Base-by-base conservation (phyloP, 2,329 filamentous ascomycete genomes). In the Beauveria australis region DNA sequence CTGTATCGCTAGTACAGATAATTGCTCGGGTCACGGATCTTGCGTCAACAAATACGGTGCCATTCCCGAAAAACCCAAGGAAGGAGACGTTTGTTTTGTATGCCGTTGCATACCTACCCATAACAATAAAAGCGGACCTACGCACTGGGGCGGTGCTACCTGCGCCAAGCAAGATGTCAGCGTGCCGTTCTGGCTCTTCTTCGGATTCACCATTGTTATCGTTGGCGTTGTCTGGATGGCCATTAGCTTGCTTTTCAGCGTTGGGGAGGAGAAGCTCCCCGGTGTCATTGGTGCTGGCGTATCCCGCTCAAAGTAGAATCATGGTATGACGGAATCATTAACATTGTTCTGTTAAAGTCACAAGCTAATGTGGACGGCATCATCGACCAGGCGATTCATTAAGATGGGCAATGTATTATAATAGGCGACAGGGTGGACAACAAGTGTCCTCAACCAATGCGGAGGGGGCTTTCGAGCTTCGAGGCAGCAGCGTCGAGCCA, bases 261-360 rank as follows among this genome's bases (percentile, higher is more conserved):
- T 97, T 69, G 94, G 93, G 40, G 84, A 89, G 72, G 87, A 96
- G 78, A 89, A 92, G 75, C 79, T 97, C 65, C 94, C 94, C 0
- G 92, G 92, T 67, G 93, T 99, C 9, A 92, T 99, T 73, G 91
- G 92, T n/a, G 94, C 94, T 53, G 94, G 94, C 64, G 93, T 99
- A 43, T 89, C 88, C 65, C 84, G 86, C 62, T 81, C 86, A 40
- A 91, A 87, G 74, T 84, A 58, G 49, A 28, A 7, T 10, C 24
- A 24, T 16, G 47, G 44, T 46, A 14, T 16, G 24, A 44, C 10
- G 19, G 7, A 18, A 30, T 30, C 24, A 4, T 19, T 16, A 14
- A 37, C 6, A 30, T 7, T 43, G 10, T 22, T 58, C 16, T 43
- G 22, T 18, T 6, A 3, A 24, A n/a, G 18, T 4, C 9, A 16